Base-by-base conservation (phyloP, 176 grass and related monocot genomes). In the Triticum urartu region DNA sequence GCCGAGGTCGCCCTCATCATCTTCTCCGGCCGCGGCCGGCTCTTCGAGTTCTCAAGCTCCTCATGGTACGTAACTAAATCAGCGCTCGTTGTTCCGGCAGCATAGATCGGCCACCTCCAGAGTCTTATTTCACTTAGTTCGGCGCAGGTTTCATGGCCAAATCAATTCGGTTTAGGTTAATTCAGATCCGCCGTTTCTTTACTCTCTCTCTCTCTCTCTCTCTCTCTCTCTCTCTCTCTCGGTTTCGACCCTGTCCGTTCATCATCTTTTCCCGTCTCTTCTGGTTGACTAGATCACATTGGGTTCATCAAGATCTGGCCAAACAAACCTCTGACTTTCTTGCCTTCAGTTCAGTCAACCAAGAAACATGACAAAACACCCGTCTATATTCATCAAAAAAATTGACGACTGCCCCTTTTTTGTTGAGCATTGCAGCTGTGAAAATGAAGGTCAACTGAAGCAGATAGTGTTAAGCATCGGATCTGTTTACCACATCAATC, bases 31-130 rank as follows among this genome's bases (percentile, higher is more conserved):
- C 89, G 93, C 35, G 95, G 95, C 81, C 90, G 92, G 75, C 91
- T 98, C 85, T 98, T 91, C 50, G 95, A 98, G 93, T 98, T 92
- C 89, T 98, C 87, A 77, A 98, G 95, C 78, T 90, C 77, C 6
- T 85, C 86, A 43, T 90, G 93, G 93, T 95, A 91, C 32, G 78
- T 35, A 75, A 25, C 3, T n/a, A 26, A 6, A 20, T 20, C 17
- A 63, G 21, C 50, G 14, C 20, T 62, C 60, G 18, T 59, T 59
- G 15, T 21, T 62, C 60, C 20, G n/a, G 60, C 21, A 22, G 21
- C n/a, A 24, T 62, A 62, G 60, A 62, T 62, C 20, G n/a, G 20
- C 3, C 20, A 24, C 60, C 21, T 62, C n/a, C n/a, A 24, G n/a
- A 10, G 3, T 10, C 0, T 22, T 22, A 7, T 58, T 58, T 21